Percentiles rank a stretch among this genome's conserved stretches.
Evolutionary conservation across 78 protist genomes (phyloP).

Genomic region (Dictyostelium capitatum): DNA sequence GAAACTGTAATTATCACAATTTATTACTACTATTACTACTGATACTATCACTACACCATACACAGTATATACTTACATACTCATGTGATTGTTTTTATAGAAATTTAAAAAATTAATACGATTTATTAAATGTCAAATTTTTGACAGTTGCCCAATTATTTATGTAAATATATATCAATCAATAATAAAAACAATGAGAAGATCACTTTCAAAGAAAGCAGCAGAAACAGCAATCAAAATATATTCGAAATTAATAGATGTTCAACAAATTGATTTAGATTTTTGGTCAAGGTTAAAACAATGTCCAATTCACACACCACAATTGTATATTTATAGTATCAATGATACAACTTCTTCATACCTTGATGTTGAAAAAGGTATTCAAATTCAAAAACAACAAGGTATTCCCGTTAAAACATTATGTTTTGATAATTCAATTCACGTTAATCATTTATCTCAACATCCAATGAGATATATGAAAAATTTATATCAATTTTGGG

Average conservation of each 20-base stretch:
- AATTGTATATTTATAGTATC: slow-evolving; percentile 40
- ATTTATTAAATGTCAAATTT: slow-evolving; percentile 52
- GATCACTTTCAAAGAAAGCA: neutral
- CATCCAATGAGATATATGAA: slow-evolving; percentile 49
- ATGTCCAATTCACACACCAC: slow-evolving; percentile 55
- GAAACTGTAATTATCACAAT: neutral
- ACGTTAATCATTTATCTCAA: slow-evolving; percentile 23
- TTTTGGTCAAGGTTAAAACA: slow-evolving; percentile 56
- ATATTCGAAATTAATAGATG: slow-evolving; percentile 22
- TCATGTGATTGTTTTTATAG: too few relatives aligned
- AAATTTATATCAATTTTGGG: slow-evolving; percentile 43
- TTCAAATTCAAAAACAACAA: slow-evolving; percentile 13
- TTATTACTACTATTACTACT: too few relatives aligned
- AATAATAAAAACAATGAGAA: slow-evolving; percentile 3
- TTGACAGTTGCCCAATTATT: slow-evolving; percentile 64
- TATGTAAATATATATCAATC: slow-evolving; percentile 23
- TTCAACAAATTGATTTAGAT: neutral
- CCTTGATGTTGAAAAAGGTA: slow-evolving; percentile 44
- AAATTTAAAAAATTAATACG: slow-evolving; percentile 42
- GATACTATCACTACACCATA: neutral
- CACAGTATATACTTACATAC: too few relatives aligned
- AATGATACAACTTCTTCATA: slow-evolving; percentile 28
- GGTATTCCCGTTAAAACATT: slow-evolving; percentile 7
- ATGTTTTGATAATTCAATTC: slow-evolving; percentile 28
- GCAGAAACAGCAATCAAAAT: neutral